Conservation (phyloP, 106 monocot genomes). For the Dendrobium nobile region DNA sequence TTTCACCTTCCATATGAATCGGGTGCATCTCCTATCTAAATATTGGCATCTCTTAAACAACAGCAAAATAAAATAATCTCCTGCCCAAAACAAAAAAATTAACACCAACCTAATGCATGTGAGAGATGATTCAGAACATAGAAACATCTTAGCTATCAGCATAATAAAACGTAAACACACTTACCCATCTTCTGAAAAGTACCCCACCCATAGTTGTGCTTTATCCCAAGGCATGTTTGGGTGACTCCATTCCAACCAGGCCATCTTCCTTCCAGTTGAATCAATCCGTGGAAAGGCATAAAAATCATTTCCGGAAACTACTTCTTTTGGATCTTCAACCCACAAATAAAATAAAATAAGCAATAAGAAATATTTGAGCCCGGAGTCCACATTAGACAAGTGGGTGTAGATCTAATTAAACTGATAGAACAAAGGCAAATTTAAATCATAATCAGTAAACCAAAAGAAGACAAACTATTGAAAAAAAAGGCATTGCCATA, state of each 20-base stretch:
- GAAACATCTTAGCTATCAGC: not conserved
- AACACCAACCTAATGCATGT: not conserved
- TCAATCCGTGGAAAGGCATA: slow-evolving; percentile 89
- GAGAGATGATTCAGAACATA: not conserved
- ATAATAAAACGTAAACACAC: not conserved
- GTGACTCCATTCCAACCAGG: slow-evolving; percentile 94
- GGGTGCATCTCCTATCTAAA: not conserved
- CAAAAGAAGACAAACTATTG: not conserved
- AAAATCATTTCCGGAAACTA: slow-evolving; percentile 81
- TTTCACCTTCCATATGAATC: not conserved
- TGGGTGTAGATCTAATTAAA: not conserved
- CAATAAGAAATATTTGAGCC: not conserved
- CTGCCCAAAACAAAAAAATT: not conserved
- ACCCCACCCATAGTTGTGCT: slow-evolving; percentile 94
- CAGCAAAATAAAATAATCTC: not conserved
- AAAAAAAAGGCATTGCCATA: not conserved
- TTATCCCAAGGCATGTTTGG: slow-evolving; percentile 98
- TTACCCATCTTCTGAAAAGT: slow-evolving; percentile 85
- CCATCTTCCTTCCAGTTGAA: slow-evolving; percentile 52
- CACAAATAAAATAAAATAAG: not conserved
- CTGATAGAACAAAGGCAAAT: not conserved
- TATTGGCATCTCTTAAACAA: not conserved
- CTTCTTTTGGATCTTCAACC: slow-evolving; percentile 59
- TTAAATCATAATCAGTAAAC: not conserved
- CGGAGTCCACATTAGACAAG: not conserved